phyloP scores from a whole-genome alignment of 2,329 filamentous ascomycete species.

The Apiospora marii region DNA sequence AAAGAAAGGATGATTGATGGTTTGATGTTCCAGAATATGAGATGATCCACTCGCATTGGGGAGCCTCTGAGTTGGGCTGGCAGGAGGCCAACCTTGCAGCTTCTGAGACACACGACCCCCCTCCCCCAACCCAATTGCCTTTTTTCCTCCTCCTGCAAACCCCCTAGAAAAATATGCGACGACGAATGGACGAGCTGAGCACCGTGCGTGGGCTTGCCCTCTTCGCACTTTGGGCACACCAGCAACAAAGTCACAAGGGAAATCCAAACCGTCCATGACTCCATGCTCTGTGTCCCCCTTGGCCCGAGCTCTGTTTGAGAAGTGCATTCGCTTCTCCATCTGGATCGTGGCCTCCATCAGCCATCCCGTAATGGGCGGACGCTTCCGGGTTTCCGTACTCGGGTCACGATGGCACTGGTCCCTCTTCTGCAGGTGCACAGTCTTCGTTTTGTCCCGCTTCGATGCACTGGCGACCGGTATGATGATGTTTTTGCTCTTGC shows the following conservation, averaged over 20 bases:
- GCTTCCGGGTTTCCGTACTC: slow-evolving; percentile 16
- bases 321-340: not conserved
- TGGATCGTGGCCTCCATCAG: slow-evolving; percentile 1
- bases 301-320: slow-evolving; percentile 14
- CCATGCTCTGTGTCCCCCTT: not conserved
- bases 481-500: not conserved
- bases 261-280: not conserved
- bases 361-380: slow-evolving; percentile 10
- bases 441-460: not conserved
- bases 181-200: not conserved
- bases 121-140: not conserved
- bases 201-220: not conserved
- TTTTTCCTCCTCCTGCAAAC: not conserved
- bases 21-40: slow-evolving; percentile 20
- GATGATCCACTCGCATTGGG: slow-evolving; percentile 7
- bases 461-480: not conserved
- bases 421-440: slow-evolving; percentile 1
- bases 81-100: slow-evolving; percentile 9
- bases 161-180: slow-evolving; percentile 1
- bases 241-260: not conserved
- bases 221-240: not conserved
- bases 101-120: slow-evolving; percentile 2
- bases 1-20: slow-evolving; percentile 9
- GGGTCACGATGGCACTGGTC: slow-evolving; percentile 15
- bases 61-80: not conserved